Evolutionary conservation across 2,329 filamentous ascomycete genomes (phyloP).

Genomic region (Xylariales sp.): DNA sequence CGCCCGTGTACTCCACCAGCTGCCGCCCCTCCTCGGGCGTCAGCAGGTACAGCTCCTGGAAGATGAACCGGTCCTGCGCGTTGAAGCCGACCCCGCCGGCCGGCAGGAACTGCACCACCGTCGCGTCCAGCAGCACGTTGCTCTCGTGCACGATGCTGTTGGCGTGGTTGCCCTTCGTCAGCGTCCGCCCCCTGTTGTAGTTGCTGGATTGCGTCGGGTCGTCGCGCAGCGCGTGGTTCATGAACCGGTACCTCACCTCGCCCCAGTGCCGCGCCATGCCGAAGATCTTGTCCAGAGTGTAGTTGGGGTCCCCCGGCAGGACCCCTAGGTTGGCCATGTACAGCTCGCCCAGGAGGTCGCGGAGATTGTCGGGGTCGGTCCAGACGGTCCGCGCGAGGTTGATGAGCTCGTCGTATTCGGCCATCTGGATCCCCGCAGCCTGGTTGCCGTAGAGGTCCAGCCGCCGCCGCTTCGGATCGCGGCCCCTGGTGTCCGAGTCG

Average conservation of each 20-base stretch:
- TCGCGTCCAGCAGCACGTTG: constrained; percentile 11
- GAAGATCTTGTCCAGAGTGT: constrained; percentile 13
- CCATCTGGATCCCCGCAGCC: background rate
- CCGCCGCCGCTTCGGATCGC: constrained; percentile 4
- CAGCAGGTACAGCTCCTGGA: constrained; percentile 14
- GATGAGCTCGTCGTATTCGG: constrained; percentile 15
- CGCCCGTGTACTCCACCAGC: background rate
- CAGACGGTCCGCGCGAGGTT: constrained; percentile 13
- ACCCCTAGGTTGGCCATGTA: background rate
- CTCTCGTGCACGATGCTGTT: constrained; percentile 28
- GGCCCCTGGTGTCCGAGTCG: no score
- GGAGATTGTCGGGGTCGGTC: background rate
- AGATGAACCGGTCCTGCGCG: constrained; percentile 1
- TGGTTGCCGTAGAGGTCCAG: constrained; percentile 6
- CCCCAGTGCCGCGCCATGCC: constrained; percentile 2
- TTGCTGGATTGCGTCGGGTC: constrained; percentile 4
- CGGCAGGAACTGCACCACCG: constrained; percentile 17
- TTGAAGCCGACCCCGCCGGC: background rate
- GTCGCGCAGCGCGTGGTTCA: constrained; percentile 24
- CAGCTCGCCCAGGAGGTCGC: constrained; percentile 1
- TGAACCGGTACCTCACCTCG: constrained; percentile 26
- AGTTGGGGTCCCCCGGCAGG: background rate
- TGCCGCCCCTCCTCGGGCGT: constrained; percentile 21
- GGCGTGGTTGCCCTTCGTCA: constrained; percentile 14
- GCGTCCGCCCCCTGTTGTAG: background rate